Conservation (phyloP, 768 basidiomycete species). For the Amanita pseudoporphyria region DNA sequence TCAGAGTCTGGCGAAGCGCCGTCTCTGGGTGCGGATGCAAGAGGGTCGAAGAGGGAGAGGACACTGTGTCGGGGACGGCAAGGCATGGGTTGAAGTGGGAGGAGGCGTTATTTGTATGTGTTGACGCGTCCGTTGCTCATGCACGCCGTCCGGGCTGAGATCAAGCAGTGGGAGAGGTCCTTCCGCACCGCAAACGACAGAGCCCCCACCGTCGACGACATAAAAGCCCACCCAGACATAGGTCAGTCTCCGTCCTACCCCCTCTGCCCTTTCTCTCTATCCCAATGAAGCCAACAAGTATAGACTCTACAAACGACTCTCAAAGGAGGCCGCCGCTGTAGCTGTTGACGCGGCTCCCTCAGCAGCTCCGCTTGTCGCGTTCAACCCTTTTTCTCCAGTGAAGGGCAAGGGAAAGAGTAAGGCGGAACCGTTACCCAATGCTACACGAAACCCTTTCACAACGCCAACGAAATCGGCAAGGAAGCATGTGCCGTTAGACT, state of each 20-base stretch:
- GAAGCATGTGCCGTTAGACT: not conserved
- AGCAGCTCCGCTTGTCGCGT: constrained; percentile 42
- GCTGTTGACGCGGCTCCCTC: constrained; percentile 22
- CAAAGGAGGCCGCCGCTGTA: constrained; percentile 29
- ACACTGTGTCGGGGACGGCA: constrained; percentile 36
- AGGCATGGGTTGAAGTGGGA: constrained; percentile 15
- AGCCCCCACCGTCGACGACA: constrained; percentile 62
- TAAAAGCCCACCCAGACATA: constrained; percentile 48
- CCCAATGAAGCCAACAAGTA: constrained; percentile 62
- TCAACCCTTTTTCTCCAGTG: constrained; percentile 74
- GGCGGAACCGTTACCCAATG: constrained; percentile 12
- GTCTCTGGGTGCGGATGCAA: constrained; percentile 17
- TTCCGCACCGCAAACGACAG: constrained; percentile 49
- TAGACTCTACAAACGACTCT: constrained; percentile 71
- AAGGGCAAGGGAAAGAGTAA: constrained; percentile 50
- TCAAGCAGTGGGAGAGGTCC: constrained; percentile 70
- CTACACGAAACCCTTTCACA: not conserved
- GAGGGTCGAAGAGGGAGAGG: constrained; percentile 43
- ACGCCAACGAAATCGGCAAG: not conserved
- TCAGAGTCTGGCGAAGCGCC: constrained; percentile 26
- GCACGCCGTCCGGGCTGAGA: constrained; percentile 34
- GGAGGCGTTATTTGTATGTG: constrained; percentile 25
- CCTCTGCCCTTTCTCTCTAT: not conserved
- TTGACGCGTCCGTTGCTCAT: constrained; percentile 25
- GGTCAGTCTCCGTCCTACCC: constrained; percentile 34